Evolutionary conservation across 768 basidiomycete genomes (phyloP), one percentile per base, ranked within the genome.

Genomic region (Phylloporus sp.): DNA sequence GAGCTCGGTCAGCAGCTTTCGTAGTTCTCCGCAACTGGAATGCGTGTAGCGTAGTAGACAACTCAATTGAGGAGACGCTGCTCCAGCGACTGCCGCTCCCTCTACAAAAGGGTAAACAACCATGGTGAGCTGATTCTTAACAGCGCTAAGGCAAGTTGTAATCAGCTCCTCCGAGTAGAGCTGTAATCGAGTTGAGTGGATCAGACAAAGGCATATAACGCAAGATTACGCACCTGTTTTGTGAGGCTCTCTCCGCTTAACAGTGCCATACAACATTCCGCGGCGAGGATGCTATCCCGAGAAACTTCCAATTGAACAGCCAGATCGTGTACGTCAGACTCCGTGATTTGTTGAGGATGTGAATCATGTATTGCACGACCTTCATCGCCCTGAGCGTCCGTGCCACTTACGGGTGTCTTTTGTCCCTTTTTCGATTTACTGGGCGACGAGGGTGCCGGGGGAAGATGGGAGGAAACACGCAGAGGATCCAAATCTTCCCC

Each of bases 151-250:
- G 70, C 93, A 91, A 0, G 80, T 73, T 0, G 84, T 84, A 55
- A 99, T 91, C 11, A 94, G 76, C 64, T 99, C 97, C 66, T 97
- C 93, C 0, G 95, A 97, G 67, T 95, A 95, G 9, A 97, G 73
- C 88, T 95, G 61, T 7, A 32, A 34, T 18, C 32, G 2, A 45
- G 35, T 53, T 57, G 26, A 40, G 40, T 28, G 43, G 20, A 29
- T 50, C 24, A 8, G 48, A 27, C 24, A 22, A 51, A 34, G 27
- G 43, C 43, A 12, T 16, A 16, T 24, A n/a, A 28, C 20, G 10
- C 15, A 50, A 48, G 31, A 23, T 41, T 22, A 56, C 80, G 32
- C 42, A 92, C 94, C 80, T 94, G 90, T 67, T 95, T 95, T 2
- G 90, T 80, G 49, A 95, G 72, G 22, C 87, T 77, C 56, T 91